Base-by-base conservation (phyloP, 768 basidiomycete species). In the Boletus rufocinnamomeus region DNA sequence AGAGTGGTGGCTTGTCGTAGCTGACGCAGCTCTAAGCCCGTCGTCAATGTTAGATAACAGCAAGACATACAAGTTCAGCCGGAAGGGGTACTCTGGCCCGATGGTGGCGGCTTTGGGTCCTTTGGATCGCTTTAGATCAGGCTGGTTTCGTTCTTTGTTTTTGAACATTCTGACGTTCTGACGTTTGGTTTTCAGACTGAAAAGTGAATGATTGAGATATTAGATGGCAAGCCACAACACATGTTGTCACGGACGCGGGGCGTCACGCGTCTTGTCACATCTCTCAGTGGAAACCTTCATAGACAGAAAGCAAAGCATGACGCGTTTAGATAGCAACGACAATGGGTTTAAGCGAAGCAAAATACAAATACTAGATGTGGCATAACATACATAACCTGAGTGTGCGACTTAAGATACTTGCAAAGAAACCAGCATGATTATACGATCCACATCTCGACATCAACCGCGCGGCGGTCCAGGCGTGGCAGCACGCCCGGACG, bases 1-100 rank as follows among this genome's bases (percentile, higher is more conserved):
- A 87, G 17, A 82, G 72, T 21, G 97, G 97, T 23, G 95, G 92
- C 19, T 69, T 76, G 64, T 95, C 89, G 69, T 99, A 98, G 74
- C 95, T 97, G 51, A 23, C 21, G 56, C n/a, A 27, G 11, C 17
- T 28, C 30, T 70, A 11, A 70, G 54, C 48, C 30, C 21, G 37
- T 23, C 16, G 40, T 5, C 19, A 30, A 40, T 27, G 48, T 46
- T 23, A 56, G 50, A 37, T n/a, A 38, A 35, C 21, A 32, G 37
- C 50, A 25, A 44, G 43, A 76, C 81, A 58, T 67, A 95, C 93
- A 96, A 93, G 77, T 90, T 95, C 28, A 95, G 80, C 47, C 86
- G 76, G 71, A 82, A 77, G 2, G 87, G 87, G 68, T 91, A 91
- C 58, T 72, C 14, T 41, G 32, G 11, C n/a, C 19, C 52, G n/a